A percentile compares a stretch with the other conserved stretches of the same genome.
Conservation (phyloP, 306 rosid species). For the Gillenia trifoliata region DNA sequence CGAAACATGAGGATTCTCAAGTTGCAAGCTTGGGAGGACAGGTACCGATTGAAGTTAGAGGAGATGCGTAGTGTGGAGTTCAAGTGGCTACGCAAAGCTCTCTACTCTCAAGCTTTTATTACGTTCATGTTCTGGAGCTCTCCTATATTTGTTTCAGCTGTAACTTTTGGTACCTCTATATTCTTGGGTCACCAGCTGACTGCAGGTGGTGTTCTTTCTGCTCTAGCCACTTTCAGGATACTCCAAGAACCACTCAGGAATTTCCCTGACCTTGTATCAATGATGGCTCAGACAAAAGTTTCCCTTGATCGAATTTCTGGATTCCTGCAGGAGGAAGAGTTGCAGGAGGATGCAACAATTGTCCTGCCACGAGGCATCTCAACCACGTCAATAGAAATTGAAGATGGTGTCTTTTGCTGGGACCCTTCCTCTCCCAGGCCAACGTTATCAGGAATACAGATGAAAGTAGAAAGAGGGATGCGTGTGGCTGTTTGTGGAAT, state of each 20-base stretch:
- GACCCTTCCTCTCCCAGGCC: slow-evolving; percentile 68
- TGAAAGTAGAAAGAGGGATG: slow-evolving; percentile 82
- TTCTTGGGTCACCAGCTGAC: slow-evolving; percentile 80
- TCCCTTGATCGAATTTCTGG: slow-evolving; percentile 91
- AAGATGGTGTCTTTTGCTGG: slow-evolving; percentile 75
- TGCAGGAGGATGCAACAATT: slow-evolving; percentile 86
- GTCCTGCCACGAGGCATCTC: slow-evolving; percentile 66
- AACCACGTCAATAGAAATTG: slow-evolving; percentile 71
- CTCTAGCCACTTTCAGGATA: slow-evolving; percentile 97
- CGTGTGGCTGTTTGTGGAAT: slow-evolving; percentile 95
- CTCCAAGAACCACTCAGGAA: slow-evolving; percentile 99
- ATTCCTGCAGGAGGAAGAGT: slow-evolving; percentile 90
- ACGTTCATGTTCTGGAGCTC: slow-evolving; percentile 99
- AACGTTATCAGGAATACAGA: slow-evolving; percentile 69
- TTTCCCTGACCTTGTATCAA: slow-evolving; percentile 95
- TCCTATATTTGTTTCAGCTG: slow-evolving; percentile 94
- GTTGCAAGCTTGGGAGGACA: slow-evolving; percentile 98
- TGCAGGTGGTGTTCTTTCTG: slow-evolving; percentile 96
- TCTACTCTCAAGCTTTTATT: slow-evolving; percentile 94
- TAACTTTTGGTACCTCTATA: slow-evolving; percentile 84
- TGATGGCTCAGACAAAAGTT: slow-evolving; percentile 99
- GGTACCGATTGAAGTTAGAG: slow-evolving; percentile 70
- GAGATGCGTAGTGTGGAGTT: slow-evolving; percentile 94
- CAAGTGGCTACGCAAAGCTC: slow-evolving; percentile 91
- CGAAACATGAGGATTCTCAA: slow-evolving; percentile 97